These are phyloP conservation scores for Exophiala sp. DNA, from an alignment of 2,329 filamentous ascomycete genomes.

Conservation along the genomic window DNA sequence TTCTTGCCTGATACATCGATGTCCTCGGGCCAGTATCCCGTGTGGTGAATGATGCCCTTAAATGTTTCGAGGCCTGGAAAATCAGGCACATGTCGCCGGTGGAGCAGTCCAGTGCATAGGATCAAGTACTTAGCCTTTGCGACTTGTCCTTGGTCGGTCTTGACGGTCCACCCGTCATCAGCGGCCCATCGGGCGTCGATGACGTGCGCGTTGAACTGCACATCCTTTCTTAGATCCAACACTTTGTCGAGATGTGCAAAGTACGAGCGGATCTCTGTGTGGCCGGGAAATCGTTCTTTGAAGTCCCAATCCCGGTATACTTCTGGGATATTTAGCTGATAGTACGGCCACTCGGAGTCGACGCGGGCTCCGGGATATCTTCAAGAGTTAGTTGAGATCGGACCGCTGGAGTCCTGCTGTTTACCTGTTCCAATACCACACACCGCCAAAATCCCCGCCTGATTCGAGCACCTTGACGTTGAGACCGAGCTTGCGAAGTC, in stretches of 20 bases:
- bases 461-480: slow-evolving; percentile 51
- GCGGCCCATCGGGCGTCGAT: slow-evolving; percentile 36
- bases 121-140: slow-evolving; percentile 24
- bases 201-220: slow-evolving; percentile 35
- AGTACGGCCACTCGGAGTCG: slow-evolving; percentile 53
- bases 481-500: slow-evolving; percentile 49
- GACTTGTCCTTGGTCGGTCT: slow-evolving; percentile 34
- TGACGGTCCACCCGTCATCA: slow-evolving; percentile 38
- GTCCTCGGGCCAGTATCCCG: slow-evolving; percentile 58
- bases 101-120: slow-evolving; percentile 35
- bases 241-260: slow-evolving; percentile 40
- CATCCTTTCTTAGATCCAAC: slow-evolving; percentile 38
- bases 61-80: slow-evolving; percentile 58
- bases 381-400: too few relatives aligned
- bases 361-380: slow-evolving; percentile 52
- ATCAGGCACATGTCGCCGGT: slow-evolving; percentile 55
- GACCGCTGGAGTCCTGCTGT: too few relatives aligned
- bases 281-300: slow-evolving; percentile 38
- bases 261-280: slow-evolving; percentile 38
- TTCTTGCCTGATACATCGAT: slow-evolving; percentile 57
- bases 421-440: slow-evolving; percentile 44
- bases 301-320: slow-evolving; percentile 48
- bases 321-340: slow-evolving; percentile 52
- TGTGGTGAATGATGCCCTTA: slow-evolving; percentile 59
- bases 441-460: slow-evolving; percentile 41